phyloP scores from a whole-genome alignment of 148 eudicot genomes.

The Rhododendron molle region DNA sequence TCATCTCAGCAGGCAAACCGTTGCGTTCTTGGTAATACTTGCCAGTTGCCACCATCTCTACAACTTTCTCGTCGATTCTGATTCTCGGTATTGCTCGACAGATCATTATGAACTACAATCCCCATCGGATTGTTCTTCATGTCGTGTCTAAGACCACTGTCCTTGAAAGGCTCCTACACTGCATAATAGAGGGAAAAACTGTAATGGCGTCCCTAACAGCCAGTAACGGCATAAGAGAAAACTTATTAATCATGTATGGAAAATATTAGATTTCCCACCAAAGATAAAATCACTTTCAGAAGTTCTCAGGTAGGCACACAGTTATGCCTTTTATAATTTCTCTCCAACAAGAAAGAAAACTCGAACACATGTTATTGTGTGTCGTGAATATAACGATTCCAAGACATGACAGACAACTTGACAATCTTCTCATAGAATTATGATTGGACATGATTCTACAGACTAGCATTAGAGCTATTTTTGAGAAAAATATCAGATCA shows the following conservation, averaged over 20 bases:
- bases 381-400: neutral
- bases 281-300: neutral
- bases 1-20: neutral
- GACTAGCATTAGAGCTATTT: neutral
- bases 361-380: neutral
- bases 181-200: neutral
- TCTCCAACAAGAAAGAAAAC: neutral
- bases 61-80: neutral
- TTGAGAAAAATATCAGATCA: neutral
- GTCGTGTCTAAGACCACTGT: conserved; percentile 16
- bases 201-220: neutral
- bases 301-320: neutral
- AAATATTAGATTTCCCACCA: neutral
- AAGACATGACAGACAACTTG: neutral
- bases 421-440: neutral
- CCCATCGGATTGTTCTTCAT: neutral
- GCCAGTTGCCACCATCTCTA: neutral
- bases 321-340: neutral
- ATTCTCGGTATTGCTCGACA: neutral
- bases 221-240: neutral
- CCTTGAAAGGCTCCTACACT: conserved; percentile 24
- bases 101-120: neutral
- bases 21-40: neutral
- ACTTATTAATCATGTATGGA: neutral
- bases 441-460: neutral